Evolutionary conservation across 768 basidiomycete species (phyloP).

Genomic region (Leccinum sublutescens): DNA sequence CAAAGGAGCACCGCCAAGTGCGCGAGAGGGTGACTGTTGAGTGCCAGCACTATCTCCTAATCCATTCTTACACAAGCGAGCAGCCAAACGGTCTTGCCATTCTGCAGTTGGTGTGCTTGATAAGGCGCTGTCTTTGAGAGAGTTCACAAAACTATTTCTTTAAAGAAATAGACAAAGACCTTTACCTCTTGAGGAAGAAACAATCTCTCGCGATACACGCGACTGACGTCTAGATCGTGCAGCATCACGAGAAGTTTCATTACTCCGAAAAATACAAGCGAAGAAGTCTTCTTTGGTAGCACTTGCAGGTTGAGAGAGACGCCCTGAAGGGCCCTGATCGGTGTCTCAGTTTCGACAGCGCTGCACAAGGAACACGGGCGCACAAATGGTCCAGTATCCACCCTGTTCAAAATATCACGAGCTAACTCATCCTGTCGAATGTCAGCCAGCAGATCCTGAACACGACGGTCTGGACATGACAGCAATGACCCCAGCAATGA

Average conservation of each 20-base stretch:
- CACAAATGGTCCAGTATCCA: slow-evolving; percentile 80
- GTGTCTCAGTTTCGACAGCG: slow-evolving; percentile 5
- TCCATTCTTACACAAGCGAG: slow-evolving; percentile 42
- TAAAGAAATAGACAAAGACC: slow-evolving; percentile 1
- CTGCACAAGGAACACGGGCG: slow-evolving; percentile 21
- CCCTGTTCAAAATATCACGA: slow-evolving; percentile 69
- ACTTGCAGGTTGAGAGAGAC: slow-evolving; percentile 55
- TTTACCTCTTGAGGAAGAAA: slow-evolving; percentile 65
- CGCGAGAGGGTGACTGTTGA: slow-evolving; percentile 23
- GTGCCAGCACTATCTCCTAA: slow-evolving; percentile 7
- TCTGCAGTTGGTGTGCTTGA: slow-evolving; percentile 67
- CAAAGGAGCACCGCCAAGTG: slow-evolving; percentile 35
- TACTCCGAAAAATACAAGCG: slow-evolving; percentile 66
- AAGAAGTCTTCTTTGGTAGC: slow-evolving; percentile 79
- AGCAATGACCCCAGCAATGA: slow-evolving; percentile 82
- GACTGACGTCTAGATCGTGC: slow-evolving; percentile 70
- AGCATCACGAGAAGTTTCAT: slow-evolving; percentile 51
- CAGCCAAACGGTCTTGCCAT: slow-evolving; percentile 75
- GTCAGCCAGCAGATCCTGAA: slow-evolving; percentile 60
- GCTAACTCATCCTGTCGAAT: slow-evolving; percentile 73
- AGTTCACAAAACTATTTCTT: slow-evolving; percentile 7
- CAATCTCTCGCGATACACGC: slow-evolving; percentile 73
- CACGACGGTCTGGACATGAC: slow-evolving; percentile 64
- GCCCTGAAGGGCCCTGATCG: slow-evolving; percentile 66
- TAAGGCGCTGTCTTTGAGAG: slow-evolving; percentile 49